A percentile compares a stretch with the other conserved stretches of the same genome.
These are phyloP conservation scores for Zymoseptoria tritici DNA, from an alignment of 2,329 filamentous ascomycete species.

Conservation along the genomic window DNA sequence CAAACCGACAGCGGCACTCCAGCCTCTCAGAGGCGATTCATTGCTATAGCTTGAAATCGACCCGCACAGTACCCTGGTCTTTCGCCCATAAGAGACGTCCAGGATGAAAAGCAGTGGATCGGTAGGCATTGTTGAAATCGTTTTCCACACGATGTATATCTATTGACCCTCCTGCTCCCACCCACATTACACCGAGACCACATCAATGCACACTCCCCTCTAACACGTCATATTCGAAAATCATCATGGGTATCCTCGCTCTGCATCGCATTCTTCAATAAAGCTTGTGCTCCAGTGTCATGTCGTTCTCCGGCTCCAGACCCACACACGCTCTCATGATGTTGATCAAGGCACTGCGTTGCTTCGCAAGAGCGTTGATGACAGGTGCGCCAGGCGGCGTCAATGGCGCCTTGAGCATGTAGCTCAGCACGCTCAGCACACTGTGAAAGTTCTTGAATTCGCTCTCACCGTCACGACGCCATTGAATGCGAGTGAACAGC, in stretches of 20 bases:
- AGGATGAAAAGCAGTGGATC: too few relatives aligned
- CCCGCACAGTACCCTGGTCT: too few relatives aligned
- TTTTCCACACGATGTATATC: neutral
- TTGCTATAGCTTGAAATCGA: too few relatives aligned
- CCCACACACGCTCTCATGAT: constrained; percentile 98
- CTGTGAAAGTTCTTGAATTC: constrained; percentile 94
- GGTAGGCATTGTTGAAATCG: neutral
- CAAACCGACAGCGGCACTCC: too few relatives aligned
- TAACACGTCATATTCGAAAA: neutral
- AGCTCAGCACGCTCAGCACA: constrained; percentile 93
- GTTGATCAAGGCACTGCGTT: constrained; percentile 89
- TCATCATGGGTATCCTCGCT: neutral
- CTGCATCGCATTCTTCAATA: constrained; percentile 40
- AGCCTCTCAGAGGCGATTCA: too few relatives aligned
- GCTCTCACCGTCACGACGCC: constrained; percentile 56
- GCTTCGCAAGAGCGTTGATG: constrained; percentile 91
- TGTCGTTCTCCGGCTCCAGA: constrained; percentile 93
- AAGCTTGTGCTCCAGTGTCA: constrained; percentile 98
- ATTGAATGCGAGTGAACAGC: constrained; percentile 97
- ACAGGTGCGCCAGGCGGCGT: constrained; percentile 93
- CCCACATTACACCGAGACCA: neutral
- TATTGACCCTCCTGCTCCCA: neutral
- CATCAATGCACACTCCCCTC: neutral
- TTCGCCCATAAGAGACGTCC: too few relatives aligned
- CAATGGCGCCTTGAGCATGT: constrained; percentile 95